Evolutionary conservation across 345 rosid species (phyloP).

Genomic region (Sonneratia caseolaris): DNA sequence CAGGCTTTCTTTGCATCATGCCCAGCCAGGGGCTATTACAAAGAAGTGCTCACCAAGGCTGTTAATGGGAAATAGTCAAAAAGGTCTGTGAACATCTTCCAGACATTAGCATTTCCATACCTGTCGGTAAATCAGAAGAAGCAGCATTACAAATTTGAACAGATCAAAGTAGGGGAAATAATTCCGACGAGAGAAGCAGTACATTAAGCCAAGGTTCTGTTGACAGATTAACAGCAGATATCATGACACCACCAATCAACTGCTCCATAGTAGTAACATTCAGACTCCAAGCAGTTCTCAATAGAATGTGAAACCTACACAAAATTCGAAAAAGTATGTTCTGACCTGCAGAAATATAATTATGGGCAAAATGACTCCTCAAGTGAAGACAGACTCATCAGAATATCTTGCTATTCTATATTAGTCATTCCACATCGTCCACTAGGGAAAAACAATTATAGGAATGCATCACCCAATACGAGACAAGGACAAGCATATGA

Average conservation of each 20-base stretch:
- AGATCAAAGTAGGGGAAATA: background rate
- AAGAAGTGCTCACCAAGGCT: constrained; percentile 66
- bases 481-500: background rate
- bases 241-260: constrained; percentile 1
- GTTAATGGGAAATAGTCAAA: constrained; percentile 97
- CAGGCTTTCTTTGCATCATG: background rate
- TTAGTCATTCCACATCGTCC: background rate
- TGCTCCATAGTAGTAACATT: background rate
- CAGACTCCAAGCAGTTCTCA: background rate
- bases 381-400: too few species aligned
- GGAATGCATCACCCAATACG: background rate
- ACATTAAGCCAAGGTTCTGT: background rate
- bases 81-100: constrained; percentile 96
- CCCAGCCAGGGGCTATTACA: background rate
- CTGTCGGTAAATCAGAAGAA: constrained; percentile 32
- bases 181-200: background rate
- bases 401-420: too few species aligned
- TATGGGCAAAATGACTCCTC: background rate
- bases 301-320: constrained; percentile 1
- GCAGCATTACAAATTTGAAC: constrained; percentile 2
- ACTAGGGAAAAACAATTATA: background rate
- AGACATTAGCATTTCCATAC: constrained; percentile 96
- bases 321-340: background rate
- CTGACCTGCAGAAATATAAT: background rate
- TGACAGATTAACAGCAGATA: constrained; percentile 4